These are phyloP conservation scores for Boletus vinaceobasis DNA, from an alignment of 768 basidiomycete species.

Conservation along the genomic window DNA sequence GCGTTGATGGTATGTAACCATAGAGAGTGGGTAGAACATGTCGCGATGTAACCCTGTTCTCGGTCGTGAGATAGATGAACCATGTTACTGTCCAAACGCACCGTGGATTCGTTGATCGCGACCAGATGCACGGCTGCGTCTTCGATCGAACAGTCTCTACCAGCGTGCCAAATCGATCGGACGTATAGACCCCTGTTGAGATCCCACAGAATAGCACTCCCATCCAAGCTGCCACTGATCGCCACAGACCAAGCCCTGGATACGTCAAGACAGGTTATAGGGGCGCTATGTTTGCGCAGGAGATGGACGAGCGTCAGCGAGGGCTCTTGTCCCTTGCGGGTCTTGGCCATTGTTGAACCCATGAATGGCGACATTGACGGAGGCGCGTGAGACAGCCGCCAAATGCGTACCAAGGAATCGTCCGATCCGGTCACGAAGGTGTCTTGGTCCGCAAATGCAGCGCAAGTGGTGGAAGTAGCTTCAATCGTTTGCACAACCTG, in stretches of 20 bases:
- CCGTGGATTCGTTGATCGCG: slow-evolving; percentile 83
- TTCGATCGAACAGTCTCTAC: slow-evolving; percentile 21
- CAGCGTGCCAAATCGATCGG: slow-evolving; percentile 71
- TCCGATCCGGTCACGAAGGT: slow-evolving; percentile 77
- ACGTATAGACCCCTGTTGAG: slow-evolving; percentile 80
- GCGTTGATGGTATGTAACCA: slow-evolving; percentile 87
- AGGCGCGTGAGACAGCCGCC: slow-evolving; percentile 53
- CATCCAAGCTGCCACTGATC: slow-evolving; percentile 82
- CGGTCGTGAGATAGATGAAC: not conserved
- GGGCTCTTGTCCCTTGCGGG: slow-evolving; percentile 23
- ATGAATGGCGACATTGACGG: slow-evolving; percentile 17
- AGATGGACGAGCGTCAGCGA: slow-evolving; percentile 57
- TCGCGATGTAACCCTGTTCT: slow-evolving; percentile 81
- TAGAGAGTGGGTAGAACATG: slow-evolving; percentile 68
- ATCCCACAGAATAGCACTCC: slow-evolving; percentile 88
- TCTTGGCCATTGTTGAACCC: slow-evolving; percentile 14
- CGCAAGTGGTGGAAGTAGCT: slow-evolving; percentile 66
- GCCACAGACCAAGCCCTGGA: slow-evolving; percentile 80
- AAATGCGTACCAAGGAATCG: slow-evolving; percentile 80
- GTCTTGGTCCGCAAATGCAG: slow-evolving; percentile 69
- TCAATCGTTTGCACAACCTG: slow-evolving; percentile 79
- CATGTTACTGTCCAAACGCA: slow-evolving; percentile 36
- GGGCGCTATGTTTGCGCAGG: slow-evolving; percentile 75
- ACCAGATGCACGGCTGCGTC: slow-evolving; percentile 57
- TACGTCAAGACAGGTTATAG: slow-evolving; percentile 64